Base-by-base conservation (phyloP, 129 eudicot species). In the Escallonia herrerae region DNA sequence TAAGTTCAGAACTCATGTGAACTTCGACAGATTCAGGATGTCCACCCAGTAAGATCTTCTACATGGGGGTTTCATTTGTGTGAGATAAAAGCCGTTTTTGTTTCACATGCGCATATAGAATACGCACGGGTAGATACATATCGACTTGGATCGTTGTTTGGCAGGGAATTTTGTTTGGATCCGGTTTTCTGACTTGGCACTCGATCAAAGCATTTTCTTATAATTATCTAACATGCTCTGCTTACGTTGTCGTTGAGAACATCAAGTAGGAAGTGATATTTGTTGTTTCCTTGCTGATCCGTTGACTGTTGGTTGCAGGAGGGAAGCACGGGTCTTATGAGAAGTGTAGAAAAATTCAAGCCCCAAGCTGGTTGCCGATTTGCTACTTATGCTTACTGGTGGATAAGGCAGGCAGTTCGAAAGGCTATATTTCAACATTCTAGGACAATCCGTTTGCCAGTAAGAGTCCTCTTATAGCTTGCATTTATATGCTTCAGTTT, bases 261-360 rank as follows among this genome's bases (percentile, higher is more conserved):
- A 12, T 53, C 33, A 6, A 43, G 11, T 13, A 54, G 43, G 33
- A 56, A 66, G 14, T 62, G 38, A 15, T 44, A 15, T 15, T 5
- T 45, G 41, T 63, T 43, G 42, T 50, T n/a, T 54, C 43, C 56
- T 12, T 22, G 49, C 46, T 72, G 54, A 60, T 14, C 2, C 2
- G 5, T 7, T 42, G 58, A 15, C 22, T 22, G 9, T 70, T n/a
- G 71, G 12, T 72, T 81, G 83, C 76, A 94, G 99, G 97, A 79
- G 60, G 99, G 99, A 51, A 89, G 97, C 76, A 75, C 73, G 93
- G 99, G 99, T 13, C 90, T 94, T 15, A 84, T 94, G 90, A 65
- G 71, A 74, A 86, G 95, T 70, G 89, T 94, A 12, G 78, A 82
- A 73, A 94, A 89, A 61, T 94, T 81, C 77, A 89, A 94, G 62